Evolutionary conservation across 2,329 filamentous ascomycete species (phyloP).

Genomic region (Penicillium sp.): DNA sequence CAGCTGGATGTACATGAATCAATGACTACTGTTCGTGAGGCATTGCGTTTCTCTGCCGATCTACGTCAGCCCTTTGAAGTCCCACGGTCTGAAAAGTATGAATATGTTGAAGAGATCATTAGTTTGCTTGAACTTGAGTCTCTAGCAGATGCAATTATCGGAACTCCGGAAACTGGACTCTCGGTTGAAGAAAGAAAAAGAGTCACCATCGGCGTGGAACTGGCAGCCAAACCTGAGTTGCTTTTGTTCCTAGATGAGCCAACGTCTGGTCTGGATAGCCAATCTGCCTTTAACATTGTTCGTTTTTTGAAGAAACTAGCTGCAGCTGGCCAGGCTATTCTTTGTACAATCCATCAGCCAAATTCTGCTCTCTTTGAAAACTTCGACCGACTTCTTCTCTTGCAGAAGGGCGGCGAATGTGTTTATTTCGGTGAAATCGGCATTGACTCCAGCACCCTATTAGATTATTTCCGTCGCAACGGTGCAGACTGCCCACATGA

Average conservation of each 20-base stretch:
- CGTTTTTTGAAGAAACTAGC: constrained; percentile 64
- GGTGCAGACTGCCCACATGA: constrained; percentile 56
- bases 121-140: constrained; percentile 68
- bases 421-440: constrained; percentile 62
- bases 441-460: constrained; percentile 52
- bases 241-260: constrained; percentile 69
- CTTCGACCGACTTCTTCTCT: constrained; percentile 61
- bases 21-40: constrained; percentile 67
- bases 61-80: constrained; percentile 65
- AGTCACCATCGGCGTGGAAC: constrained; percentile 44
- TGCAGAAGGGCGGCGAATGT: constrained; percentile 58
- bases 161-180: constrained; percentile 62
- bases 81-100: constrained; percentile 64
- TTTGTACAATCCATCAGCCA: constrained; percentile 66
- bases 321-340: constrained; percentile 61
- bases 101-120: constrained; percentile 69
- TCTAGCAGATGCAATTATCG: constrained; percentile 69
- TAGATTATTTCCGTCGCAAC: constrained; percentile 58
- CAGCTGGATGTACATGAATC: constrained; percentile 68
- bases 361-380: constrained; percentile 60
- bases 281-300: constrained; percentile 63
- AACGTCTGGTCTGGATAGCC: constrained; percentile 62
- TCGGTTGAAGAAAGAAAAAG: constrained; percentile 57
- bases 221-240: constrained; percentile 52
- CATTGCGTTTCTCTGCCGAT: constrained; percentile 68